Evolutionary conservation across 176 grass and related monocot genomes (phyloP), one percentile per base, ranked within the genome.

Genomic region (Bonia amplexicaulis): DNA sequence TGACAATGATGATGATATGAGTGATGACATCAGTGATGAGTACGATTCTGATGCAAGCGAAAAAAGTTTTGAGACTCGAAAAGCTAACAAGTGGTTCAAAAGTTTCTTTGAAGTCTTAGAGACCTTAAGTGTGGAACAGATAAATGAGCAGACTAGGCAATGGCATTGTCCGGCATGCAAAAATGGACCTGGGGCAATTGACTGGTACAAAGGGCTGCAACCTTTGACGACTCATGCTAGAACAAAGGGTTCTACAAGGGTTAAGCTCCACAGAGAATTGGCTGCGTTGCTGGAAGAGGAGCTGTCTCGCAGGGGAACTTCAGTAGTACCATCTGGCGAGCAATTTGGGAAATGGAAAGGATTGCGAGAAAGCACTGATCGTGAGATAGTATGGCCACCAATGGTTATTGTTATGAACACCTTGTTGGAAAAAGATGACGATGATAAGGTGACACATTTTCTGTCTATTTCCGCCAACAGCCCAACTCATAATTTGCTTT

Each of bases 351-450:
- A 96, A 81, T 98, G 96, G 96, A 86, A 95, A 66, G 96, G 96
- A 12, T 82, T 98, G 51, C 62, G 60, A 19, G 88, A 90, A 73
- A 84, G 70, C 72, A 81, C 86, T 53, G 91, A 89, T 74, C 74
- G 80, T 7, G 44, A 87, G 59, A 98, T 98, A 63, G 86, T 98
- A 13, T 98, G 96, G 96, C 93, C 96, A 66, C 96, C 96, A 41
- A 98, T 98, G 86, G 91, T 98, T 80, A 79, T 96, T 85, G 88
- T 98, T 46, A 96, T 87, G 91, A 98, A 98, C 74, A 98, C 96
- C 11, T 71, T 63, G 4, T 64, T 98, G 70, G 93, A 95, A 55
- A 67, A 90, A 62, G 88, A 94, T 64, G 93, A 94, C 0, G 88
- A 88, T 87, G 88, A 89, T n/a, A 99, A 85, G 96, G 96, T 99